Conservation (phyloP, 75 land plant genomes). For the Cryptomeria japonica region DNA sequence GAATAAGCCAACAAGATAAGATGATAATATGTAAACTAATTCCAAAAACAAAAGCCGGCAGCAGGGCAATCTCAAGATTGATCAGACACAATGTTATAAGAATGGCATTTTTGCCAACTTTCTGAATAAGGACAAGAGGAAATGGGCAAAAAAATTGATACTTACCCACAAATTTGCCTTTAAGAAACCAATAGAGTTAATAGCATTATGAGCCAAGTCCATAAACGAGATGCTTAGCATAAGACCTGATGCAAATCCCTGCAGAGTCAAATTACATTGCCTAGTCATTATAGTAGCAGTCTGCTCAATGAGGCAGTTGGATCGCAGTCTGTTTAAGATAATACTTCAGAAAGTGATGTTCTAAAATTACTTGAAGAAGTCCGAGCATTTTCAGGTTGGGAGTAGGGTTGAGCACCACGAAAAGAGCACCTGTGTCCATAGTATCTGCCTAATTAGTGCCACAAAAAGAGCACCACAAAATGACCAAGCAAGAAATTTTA, state of each 20-base stretch:
- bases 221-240: slow-evolving; percentile 94
- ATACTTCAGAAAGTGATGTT: not conserved
- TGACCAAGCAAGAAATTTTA: not conserved
- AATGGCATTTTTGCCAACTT: not conserved
- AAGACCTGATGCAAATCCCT: slow-evolving; percentile 97
- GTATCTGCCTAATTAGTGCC: not conserved
- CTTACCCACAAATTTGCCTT: slow-evolving; percentile 91
- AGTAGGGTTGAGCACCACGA: slow-evolving; percentile 69
- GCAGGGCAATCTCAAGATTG: not conserved
- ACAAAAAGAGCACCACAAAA: slow-evolving; percentile 69
- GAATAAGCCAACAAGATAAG: not conserved
- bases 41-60: not conserved
- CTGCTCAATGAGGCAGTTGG: not conserved
- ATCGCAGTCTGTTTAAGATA: not conserved
- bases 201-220: slow-evolving; percentile 93
- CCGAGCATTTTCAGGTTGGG: slow-evolving; percentile 90
- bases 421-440: slow-evolving; percentile 68
- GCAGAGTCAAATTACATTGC: slow-evolving; percentile 7
- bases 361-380: slow-evolving; percentile 56
- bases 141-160: not conserved
- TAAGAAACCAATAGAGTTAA: slow-evolving; percentile 87
- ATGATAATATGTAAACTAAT: not conserved
- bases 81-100: not conserved
- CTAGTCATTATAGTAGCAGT: not conserved
- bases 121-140: not conserved